Conservation (phyloP, 495 filamentous ascomycete species). For the Glutinoglossum americanum region DNA sequence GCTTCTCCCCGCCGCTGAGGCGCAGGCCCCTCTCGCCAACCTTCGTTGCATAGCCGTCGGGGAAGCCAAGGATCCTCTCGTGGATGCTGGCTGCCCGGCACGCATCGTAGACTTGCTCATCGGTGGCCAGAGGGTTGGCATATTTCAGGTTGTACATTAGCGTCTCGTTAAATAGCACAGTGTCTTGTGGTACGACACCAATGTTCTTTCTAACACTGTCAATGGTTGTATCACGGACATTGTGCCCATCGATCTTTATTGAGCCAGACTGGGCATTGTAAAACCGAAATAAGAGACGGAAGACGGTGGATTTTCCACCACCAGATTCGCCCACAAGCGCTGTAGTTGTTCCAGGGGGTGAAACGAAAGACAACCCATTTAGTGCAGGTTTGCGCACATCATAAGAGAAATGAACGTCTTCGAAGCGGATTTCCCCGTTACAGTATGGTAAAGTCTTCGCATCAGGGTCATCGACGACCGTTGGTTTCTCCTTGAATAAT, state of each 20-base stretch:
- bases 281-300: conserved; percentile 85
- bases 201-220: conserved; percentile 80
- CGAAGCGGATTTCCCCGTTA: conserved; percentile 63
- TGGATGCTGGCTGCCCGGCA: conserved; percentile 87
- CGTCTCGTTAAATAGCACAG: conserved; percentile 87
- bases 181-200: conserved; percentile 93
- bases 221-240: conserved; percentile 72
- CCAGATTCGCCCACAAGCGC: conserved; percentile 91
- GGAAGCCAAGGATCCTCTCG: conserved; percentile 84
- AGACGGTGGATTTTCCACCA: conserved; percentile 93
- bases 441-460: conserved; percentile 38
- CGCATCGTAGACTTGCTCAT: conserved; percentile 76
- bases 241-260: conserved; percentile 63
- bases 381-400: conserved; percentile 74
- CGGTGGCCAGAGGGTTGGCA: conserved; percentile 64
- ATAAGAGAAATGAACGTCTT: conserved; percentile 78
- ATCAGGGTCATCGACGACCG: conserved; percentile 49
- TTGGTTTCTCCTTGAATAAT: conserved; percentile 84
- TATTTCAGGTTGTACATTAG: conserved; percentile 96
- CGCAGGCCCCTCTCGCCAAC: conserved; percentile 89
- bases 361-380: conserved; percentile 59
- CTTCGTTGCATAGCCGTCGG: conserved; percentile 76
- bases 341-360: conserved; percentile 75
- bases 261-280: conserved; percentile 62
- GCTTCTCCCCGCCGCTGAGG: conserved; percentile 87